Evolutionary conservation across 306 rosid species (phyloP).

Genomic region (Quercus ilex): DNA sequence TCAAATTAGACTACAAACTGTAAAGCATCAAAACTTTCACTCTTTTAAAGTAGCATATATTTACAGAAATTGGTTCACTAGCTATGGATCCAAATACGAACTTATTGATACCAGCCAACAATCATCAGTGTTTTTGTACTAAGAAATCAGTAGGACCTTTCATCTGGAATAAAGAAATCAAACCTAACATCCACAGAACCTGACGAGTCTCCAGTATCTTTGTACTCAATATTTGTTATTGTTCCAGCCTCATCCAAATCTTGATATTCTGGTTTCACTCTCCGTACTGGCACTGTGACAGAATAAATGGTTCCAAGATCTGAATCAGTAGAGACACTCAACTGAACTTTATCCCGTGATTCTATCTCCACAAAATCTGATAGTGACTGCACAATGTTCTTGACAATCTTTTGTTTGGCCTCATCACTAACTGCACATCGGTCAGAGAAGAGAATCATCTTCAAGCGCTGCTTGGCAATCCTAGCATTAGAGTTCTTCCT

Average conservation of each 20-base stretch:
- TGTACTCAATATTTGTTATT: slow-evolving; percentile 85
- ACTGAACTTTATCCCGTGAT: slow-evolving; percentile 88
- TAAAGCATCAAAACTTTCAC: slow-evolving; percentile 12
- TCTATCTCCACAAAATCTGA: slow-evolving; percentile 98
- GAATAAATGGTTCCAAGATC: slow-evolving; percentile 94
- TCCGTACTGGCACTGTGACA: slow-evolving; percentile 86
- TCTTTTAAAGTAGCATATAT: slow-evolving; percentile 14
- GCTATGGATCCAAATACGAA: slow-evolving; percentile 7
- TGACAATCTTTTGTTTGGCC: slow-evolving; percentile 83
- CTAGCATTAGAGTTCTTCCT: slow-evolving; percentile 75
- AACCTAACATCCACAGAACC: slow-evolving; percentile 65
- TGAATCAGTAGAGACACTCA: slow-evolving; percentile 83
- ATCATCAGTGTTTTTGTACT: background rate
- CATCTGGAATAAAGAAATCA: slow-evolving; percentile 51
- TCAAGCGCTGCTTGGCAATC: slow-evolving; percentile 92
- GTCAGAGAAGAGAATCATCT: slow-evolving; percentile 94
- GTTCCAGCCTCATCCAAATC: slow-evolving; percentile 63
- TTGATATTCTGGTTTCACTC: slow-evolving; percentile 92
- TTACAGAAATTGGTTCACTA: slow-evolving; percentile 28
- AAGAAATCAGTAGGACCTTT: slow-evolving; percentile 15
- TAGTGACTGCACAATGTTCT: slow-evolving; percentile 67
- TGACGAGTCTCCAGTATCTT: slow-evolving; percentile 67
- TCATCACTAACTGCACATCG: slow-evolving; percentile 91
- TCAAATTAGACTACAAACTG: slow-evolving; percentile 12
- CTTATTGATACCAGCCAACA: too few relatives aligned